Base-by-base conservation (phyloP, 1,284 basidiomycete species). In the Polyporus tsugae region DNA sequence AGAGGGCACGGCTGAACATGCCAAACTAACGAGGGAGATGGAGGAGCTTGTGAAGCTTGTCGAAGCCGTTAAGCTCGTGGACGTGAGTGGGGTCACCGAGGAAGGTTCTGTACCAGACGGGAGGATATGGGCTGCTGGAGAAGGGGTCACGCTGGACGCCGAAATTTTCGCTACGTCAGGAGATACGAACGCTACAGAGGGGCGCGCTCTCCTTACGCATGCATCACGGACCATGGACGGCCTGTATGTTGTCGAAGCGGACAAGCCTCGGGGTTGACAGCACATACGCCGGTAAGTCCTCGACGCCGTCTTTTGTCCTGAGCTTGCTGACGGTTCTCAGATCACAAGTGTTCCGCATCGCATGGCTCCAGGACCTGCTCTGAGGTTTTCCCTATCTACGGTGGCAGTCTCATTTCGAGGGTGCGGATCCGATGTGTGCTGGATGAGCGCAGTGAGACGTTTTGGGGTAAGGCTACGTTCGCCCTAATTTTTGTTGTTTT, bases 11-110 rank as follows among this genome's bases (percentile, higher is more conserved):
- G 72, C 76, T 5, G 85, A 88, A 68, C 85, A 89, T 71, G 74
- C 76, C 6, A 75, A 78, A 25, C 78, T 91, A 49, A 88, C 87
- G 65, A 69, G 71, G 38, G 89, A 92, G 69, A 79, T 95, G 71
- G 89, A 91, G 73, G 89, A 90, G 64, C 84, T 95, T 55, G 82
- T 94, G 67, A 87, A 84, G 71, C 82, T 95, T 7, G 92, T 95
- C 11, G 92, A 94, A 75, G 92, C 92, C 6, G 92, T 94, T 63
- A 91, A 87, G 76, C 77, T 91, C 36, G 88, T 89, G 46, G 79
- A 91, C 65, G 82, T 86, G 29, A 76, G 76, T 36, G 68, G 68
- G 60, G 65, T 77, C 6, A 65, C 68, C 33, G 65, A 70, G 42
- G 73, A 70, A 2, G 67, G 46, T 63, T 70, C 65, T 36, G 78